Evolutionary conservation across 371 early-diverging fungal genomes (phyloP), one percentile per base, ranked within the genome.

Genomic region (Mucor irregularis): DNA sequence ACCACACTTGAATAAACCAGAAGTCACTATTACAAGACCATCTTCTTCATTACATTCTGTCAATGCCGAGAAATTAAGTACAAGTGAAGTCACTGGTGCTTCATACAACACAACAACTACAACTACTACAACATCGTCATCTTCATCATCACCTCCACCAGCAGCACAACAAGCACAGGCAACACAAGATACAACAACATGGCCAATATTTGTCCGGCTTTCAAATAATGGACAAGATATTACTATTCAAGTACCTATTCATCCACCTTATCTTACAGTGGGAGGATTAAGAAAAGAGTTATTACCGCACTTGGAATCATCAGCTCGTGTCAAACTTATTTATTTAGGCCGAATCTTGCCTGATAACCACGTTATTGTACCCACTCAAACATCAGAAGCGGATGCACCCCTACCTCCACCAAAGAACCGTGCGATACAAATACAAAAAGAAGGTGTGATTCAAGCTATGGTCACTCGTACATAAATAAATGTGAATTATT

Each of bases 401-500:
- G 56, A 55, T 45, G n/a, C 26, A 11, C 56, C 62, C 16, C 10
- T 51, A 26, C 62, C 62, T 11, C 50, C 55, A 16, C 52, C 56
- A 19, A 61, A 61, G 35, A 58, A 58, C 5, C 38, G 35, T 9
- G 34, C 24, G 3, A 55, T 64, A 10, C 48, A 31, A 14, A 59
- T 64, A 55, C 59, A 64, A 47, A 58, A 59, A 35, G 51, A 49
- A 37, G 50, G 60, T 40, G 60, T 64, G 6, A 64, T 64, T 30
- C 64, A 64, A 37, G 64, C 64, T 1, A 64, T 64, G 59, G 40
- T 54, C 2, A 30, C 39, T n/a, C n/a, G n/a, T n/a, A n/a, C n/a
- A n/a, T n/a, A n/a, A n/a, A n/a, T n/a, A n/a, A n/a, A n/a, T n/a
- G n/a, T n/a, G n/a, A n/a, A n/a, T n/a, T n/a, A n/a, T n/a, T n/a